Conservation (phyloP, 1,284 basidiomycete species). For the Trichosporon sp. region DNA sequence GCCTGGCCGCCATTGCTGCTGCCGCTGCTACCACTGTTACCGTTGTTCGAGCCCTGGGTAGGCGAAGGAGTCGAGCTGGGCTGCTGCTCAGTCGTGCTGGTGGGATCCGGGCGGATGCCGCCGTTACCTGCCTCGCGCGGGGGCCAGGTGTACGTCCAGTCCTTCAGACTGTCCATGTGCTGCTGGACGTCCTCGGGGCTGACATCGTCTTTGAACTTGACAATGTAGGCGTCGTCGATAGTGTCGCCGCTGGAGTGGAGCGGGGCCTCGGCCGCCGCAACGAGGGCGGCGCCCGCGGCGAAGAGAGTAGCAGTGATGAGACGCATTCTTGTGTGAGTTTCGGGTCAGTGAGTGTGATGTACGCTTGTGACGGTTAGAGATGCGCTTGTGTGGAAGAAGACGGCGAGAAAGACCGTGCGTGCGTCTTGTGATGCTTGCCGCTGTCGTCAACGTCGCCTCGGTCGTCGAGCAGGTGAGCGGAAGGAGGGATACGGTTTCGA, state of each 20-base stretch:
- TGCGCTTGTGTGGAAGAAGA: too few species aligned
- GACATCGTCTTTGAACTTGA: neutral
- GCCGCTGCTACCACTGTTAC: neutral
- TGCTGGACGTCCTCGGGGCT: neutral
- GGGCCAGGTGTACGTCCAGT: neutral
- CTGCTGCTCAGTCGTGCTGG: too few species aligned
- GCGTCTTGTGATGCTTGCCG: too few species aligned
- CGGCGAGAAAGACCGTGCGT: neutral
- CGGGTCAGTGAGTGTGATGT: neutral
- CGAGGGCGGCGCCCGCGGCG: neutral
- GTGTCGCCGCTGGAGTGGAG: neutral
- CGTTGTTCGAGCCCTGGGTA: neutral
- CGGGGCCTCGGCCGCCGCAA: neutral
- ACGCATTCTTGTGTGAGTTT: neutral
- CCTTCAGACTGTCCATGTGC: slow-evolving; percentile 1
- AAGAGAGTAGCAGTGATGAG: neutral
- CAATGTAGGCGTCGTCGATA: neutral
- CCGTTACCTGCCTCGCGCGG: neutral
- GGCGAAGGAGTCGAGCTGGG: too few species aligned
- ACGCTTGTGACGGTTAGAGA: too few species aligned
- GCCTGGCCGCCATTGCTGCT: neutral
- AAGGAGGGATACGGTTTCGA: neutral
- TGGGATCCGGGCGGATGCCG: neutral
- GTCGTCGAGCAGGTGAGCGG: neutral
- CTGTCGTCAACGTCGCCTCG: neutral